Conservation (phyloP, 179 eudicot genomes). For the Spinacia oleracea region DNA sequence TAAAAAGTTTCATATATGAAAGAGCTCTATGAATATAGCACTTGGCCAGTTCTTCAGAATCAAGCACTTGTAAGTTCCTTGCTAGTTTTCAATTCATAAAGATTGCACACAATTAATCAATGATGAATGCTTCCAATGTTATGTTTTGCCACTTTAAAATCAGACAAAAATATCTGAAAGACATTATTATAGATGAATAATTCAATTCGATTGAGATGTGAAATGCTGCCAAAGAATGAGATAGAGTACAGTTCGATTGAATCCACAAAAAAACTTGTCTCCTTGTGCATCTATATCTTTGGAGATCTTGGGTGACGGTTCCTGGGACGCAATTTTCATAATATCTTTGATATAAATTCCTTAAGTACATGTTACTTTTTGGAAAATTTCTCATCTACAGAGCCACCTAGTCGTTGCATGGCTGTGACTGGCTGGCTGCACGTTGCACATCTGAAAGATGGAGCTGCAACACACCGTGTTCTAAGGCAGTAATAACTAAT, state of each 20-base stretch:
- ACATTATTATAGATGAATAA: too few relatives aligned
- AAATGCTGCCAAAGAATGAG: slow-evolving; percentile 34
- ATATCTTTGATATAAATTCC: neutral
- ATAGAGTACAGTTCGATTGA: neutral
- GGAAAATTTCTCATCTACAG: slow-evolving; percentile 21
- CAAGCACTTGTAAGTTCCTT: too few relatives aligned
- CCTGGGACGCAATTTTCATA: neutral
- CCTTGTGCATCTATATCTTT: neutral
- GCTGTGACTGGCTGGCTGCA: slow-evolving; percentile 86
- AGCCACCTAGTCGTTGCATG: slow-evolving; percentile 66
- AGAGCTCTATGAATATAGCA: too few relatives aligned
- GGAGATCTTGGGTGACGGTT: neutral
- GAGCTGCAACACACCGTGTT: slow-evolving; percentile 75
- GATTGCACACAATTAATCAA: too few relatives aligned
- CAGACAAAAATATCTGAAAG: too few relatives aligned
- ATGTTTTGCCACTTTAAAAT: too few relatives aligned
- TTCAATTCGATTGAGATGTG: too few relatives aligned
- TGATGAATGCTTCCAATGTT: too few relatives aligned
- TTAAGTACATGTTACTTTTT: neutral
- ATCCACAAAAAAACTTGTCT: slow-evolving; percentile 16
- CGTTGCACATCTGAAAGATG: slow-evolving; percentile 69
- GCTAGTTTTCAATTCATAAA: too few relatives aligned
- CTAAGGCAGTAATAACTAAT: slow-evolving; percentile 93
- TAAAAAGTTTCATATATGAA: too few relatives aligned
- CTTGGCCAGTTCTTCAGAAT: too few relatives aligned